Evolutionary conservation across 2,329 filamentous ascomycete genomes (phyloP).

Genomic region (Thielaviopsis euricoi): DNA sequence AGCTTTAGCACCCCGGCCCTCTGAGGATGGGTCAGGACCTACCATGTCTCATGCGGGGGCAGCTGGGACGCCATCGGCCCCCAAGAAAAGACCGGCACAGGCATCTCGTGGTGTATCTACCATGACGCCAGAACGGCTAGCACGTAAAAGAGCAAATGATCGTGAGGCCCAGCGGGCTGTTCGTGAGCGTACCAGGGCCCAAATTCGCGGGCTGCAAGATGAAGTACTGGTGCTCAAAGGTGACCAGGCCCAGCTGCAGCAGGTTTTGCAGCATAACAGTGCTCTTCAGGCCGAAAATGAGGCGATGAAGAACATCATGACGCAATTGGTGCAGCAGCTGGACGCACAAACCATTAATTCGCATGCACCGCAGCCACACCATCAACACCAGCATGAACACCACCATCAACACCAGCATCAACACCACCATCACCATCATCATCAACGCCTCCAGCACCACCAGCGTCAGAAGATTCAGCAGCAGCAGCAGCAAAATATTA

Average conservation of each 20-base stretch:
- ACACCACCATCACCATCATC: neutral
- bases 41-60: conserved; percentile 6
- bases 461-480: neutral
- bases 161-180: conserved; percentile 77
- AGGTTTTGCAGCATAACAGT: conserved; percentile 59
- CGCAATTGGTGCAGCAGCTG: conserved; percentile 8
- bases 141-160: conserved; percentile 47
- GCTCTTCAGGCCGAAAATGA: conserved; percentile 63
- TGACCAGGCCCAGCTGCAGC: conserved; percentile 47
- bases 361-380: neutral
- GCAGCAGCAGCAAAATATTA: neutral
- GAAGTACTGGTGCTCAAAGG: conserved; percentile 10
- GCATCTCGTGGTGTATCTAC: conserved; percentile 31
- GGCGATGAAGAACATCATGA: conserved; percentile 43
- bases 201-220: conserved; percentile 48
- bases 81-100: conserved; percentile 4
- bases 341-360: conserved; percentile 4
- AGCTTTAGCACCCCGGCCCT: conserved; percentile 8
- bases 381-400: conserved; percentile 6
- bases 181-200: conserved; percentile 62
- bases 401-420: conserved; percentile 5
- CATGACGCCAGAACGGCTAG: conserved; percentile 57
- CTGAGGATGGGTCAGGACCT: neutral
- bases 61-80: conserved; percentile 5
- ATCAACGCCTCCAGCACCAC: neutral